Evolutionary conservation across 225 moss, liverwort and hornwort species (phyloP), one percentile per base, ranked within the genome.

Genomic region (Ulota crispa): DNA sequence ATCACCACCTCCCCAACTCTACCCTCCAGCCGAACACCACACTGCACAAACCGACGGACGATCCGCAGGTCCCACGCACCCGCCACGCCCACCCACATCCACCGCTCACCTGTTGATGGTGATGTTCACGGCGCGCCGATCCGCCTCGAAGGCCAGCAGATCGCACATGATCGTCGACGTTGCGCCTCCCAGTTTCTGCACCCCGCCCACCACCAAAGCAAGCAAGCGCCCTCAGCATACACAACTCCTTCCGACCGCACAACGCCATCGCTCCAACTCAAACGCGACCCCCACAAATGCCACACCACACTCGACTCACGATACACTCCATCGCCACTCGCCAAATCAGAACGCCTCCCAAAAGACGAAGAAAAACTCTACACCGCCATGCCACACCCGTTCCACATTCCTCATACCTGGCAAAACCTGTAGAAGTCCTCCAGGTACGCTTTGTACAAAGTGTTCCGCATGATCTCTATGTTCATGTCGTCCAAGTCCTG

Each of bases 401-500:
- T 36, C 10, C 12, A 47, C 43, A 67, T 5, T 63, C 24, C 5
- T 27, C 27, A 16, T 88, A 99, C 99, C 96, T 96, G 82, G 83
- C 96, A 99, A 50, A 99, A 99, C 83, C 89, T 89, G 96, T 94
- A 91, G 61, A 99, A 99, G 78, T 99, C 99, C 86, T 96, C 94
- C 79, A 99, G 64, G 45, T 99, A 99, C 43, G 99, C 99, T 79
- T 99, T 99, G 89, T 96, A 99, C 20, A 99, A 90, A 37, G 96
- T 99, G 79, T 99, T 99, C 15, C 99, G 92, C 99, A 99, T 99
- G 63, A 99, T 99, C 82, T 96, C 99, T 80, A 99, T 96, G 80
- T 99, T 99, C 98, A 99, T 99, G 85, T 95, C 98, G 87, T 99
- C 98, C 70, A 99, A 88, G 74, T 98, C 98, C 98, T 98, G 68